Evolutionary conservation across 2,329 filamentous ascomycete species (phyloP).

Genomic region (Ilyonectria destructans): DNA sequence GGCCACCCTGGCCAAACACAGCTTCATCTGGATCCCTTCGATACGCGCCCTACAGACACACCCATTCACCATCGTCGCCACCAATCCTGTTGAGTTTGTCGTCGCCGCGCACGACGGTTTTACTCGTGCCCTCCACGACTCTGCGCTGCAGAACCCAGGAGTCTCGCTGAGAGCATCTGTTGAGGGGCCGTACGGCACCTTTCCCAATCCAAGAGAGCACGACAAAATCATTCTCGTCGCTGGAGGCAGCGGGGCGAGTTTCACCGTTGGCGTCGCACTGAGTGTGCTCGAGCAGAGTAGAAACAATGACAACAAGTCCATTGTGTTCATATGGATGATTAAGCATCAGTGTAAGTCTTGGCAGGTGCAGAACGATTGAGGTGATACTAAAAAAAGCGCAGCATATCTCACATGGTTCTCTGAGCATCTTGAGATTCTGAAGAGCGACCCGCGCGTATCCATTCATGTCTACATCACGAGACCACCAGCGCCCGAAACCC

Average conservation of each 20-base stretch:
- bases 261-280: conserved; percentile 62
- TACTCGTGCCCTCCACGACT: conserved; percentile 69
- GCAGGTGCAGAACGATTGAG: background rate
- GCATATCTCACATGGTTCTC: conserved; percentile 58
- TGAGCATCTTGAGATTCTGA: conserved; percentile 54
- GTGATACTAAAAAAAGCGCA: conserved; percentile 37
- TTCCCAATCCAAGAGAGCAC: conserved; percentile 67
- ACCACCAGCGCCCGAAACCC: conserved; percentile 30
- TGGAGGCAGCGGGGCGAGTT: conserved; percentile 75
- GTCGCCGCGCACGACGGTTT: conserved; percentile 73
- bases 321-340: conserved; percentile 61
- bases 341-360: conserved; percentile 54
- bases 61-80: conserved; percentile 74
- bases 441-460: conserved; percentile 50
- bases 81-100: conserved; percentile 71
- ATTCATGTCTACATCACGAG: conserved; percentile 57
- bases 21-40: conserved; percentile 75
- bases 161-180: conserved; percentile 65
- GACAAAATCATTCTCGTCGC: conserved; percentile 74
- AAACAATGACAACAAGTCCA: conserved; percentile 42
- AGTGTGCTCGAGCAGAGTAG: conserved; percentile 53
- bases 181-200: conserved; percentile 73
- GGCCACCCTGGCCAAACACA: conserved; percentile 72
- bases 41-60: conserved; percentile 73
- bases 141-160: conserved; percentile 67